Base-by-base conservation (phyloP, 2,329 filamentous ascomycete species). In the Thelonectria rubi region DNA sequence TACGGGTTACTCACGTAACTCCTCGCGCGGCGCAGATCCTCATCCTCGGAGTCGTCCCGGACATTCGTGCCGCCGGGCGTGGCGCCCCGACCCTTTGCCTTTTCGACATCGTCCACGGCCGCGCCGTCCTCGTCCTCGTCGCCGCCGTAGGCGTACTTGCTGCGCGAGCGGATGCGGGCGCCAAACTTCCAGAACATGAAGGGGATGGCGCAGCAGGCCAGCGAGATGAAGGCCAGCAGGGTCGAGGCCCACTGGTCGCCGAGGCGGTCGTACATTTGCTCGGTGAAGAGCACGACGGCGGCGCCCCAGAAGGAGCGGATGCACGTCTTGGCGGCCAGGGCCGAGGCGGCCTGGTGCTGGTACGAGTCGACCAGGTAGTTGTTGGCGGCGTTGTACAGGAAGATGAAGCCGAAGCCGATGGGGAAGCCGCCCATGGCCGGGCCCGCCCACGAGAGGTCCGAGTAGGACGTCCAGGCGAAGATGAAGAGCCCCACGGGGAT, bases 141-240 rank as follows among this genome's bases (percentile, higher is more conserved):
- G 1, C 84, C 84, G n/a, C 77, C 79, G 64, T 92, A 96, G 0
- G 93, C 93, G 73, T 87, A 96, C 75, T 86, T 90, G 71, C 88
- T 91, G 60, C 83, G 81, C 57, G 79, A 81, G 5, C 93, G 83
- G 67, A 97, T 96, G 5, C 75, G 75, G 15, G 88, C 91, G 3
- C 93, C 93, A 69, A 86, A 92, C 71, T 81, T 87, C 82, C 90
- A 97, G 78, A 97, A 97, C 24, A 92, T 76, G 74, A 89, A 97
- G 0, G 93, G 93, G 67, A 96, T 96, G 0, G 82, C 86, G 74
- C 92, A 96, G 79, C 92, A 96, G 0, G 86, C 89, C 6, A 96
- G 79, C 15, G 84, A 86, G 67, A 96, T 82, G 69, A 94, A 94
- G 0, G 85, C 91, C 9, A 95, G 78, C 10, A 95, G 81, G 0